Conservation (phyloP, 164 flowering plant genomes). For the Nymphaea thermarum region DNA sequence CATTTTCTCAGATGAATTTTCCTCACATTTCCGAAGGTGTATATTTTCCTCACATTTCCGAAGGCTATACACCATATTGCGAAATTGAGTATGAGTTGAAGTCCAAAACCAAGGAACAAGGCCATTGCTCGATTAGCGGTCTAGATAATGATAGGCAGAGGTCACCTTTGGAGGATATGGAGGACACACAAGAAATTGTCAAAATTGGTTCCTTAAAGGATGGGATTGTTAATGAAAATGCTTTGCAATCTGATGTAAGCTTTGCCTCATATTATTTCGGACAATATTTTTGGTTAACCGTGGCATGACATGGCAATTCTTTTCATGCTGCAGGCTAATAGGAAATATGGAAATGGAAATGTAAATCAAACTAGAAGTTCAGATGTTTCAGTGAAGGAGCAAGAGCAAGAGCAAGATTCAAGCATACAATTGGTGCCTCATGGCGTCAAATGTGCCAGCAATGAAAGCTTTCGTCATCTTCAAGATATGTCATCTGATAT, state of each 20-base stretch:
- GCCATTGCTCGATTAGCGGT: background rate
- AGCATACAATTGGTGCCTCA: constrained; percentile 6
- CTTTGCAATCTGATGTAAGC: constrained; percentile 23
- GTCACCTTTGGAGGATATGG: background rate
- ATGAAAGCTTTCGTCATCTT: too few species aligned
- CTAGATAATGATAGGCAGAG: background rate
- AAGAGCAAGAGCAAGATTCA: background rate
- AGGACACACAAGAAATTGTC: background rate
- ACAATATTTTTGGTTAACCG: too few species aligned
- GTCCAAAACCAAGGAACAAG: background rate
- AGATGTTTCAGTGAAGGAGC: background rate
- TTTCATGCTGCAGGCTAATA: too few species aligned
- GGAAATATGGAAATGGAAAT: too few species aligned
- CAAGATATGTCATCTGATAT: background rate
- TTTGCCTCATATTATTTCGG: background rate
- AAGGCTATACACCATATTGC: constrained; percentile 66
- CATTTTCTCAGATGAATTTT: constrained; percentile 19
- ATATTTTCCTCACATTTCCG: constrained; percentile 18
- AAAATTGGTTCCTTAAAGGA: background rate
- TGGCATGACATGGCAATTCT: too few species aligned
- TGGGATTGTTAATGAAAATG: background rate
- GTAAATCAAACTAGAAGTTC: background rate
- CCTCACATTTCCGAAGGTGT: constrained; percentile 20
- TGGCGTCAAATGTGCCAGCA: too few species aligned
- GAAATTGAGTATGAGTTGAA: constrained; percentile 28